phyloP scores from a whole-genome alignment of 495 filamentous ascomycete species.

The Penicillium coffeae region DNA sequence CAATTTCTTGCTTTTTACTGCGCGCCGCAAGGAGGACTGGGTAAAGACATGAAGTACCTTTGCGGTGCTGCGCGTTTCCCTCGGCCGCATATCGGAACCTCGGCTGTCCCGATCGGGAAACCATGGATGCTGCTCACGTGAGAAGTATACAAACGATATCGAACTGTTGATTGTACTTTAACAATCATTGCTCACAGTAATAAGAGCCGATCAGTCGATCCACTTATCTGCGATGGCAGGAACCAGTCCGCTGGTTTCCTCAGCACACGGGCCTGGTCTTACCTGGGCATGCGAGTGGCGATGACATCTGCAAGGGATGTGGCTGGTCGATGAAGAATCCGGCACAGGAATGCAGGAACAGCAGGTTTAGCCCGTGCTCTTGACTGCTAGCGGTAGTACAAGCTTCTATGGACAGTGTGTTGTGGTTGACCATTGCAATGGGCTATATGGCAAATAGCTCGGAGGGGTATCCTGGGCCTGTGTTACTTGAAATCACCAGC shows the following conservation, averaged over 20 bases:
- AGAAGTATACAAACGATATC: background rate
- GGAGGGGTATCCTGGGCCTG: background rate
- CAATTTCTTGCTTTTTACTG: too few relatives aligned
- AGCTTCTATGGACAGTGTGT: too few relatives aligned
- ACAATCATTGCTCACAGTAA: too few relatives aligned
- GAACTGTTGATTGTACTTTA: too few relatives aligned
- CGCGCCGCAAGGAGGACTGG: too few relatives aligned
- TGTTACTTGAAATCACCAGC: background rate
- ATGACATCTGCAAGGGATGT: slow-evolving; percentile 22
- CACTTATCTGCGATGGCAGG: background rate
- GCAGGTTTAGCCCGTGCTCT: background rate
- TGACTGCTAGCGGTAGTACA: background rate
- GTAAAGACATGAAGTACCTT: too few relatives aligned
- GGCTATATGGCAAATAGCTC: background rate
- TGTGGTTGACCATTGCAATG: too few relatives aligned
- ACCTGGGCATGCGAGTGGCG: slow-evolving; percentile 15
- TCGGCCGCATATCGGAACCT: slow-evolving; percentile 7
- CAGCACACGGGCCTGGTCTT: slow-evolving; percentile 4
- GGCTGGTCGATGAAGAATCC: slow-evolving; percentile 14
- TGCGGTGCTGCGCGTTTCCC: slow-evolving; percentile 1
- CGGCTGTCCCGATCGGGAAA: slow-evolving; percentile 12
- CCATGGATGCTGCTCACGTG: slow-evolving; percentile 1
- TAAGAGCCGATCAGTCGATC: too few relatives aligned
- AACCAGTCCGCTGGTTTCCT: background rate
- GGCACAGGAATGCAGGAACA: slow-evolving; percentile 18